Conservation (phyloP, 208 protist genomes). For the Crithidia brevicula region DNA sequence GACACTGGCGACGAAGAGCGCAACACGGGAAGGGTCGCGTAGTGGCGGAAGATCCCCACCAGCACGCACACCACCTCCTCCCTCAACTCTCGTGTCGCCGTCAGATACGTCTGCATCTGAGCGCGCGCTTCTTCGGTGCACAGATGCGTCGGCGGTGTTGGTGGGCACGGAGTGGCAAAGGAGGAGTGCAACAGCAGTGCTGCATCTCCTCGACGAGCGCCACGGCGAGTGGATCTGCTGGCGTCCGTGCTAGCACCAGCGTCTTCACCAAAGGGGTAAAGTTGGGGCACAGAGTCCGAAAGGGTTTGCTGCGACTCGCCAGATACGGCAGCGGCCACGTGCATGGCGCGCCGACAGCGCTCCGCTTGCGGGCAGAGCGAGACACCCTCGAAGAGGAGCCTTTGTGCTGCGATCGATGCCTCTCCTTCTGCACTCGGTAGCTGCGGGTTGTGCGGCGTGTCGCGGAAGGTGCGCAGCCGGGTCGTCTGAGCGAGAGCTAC, state of each 20-base stretch:
- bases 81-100: background rate
- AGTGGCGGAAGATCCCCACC: slow-evolving; percentile 43
- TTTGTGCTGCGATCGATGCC: too few relatives aligned
- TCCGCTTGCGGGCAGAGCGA: slow-evolving; percentile 11
- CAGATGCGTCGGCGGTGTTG: slow-evolving; percentile 2
- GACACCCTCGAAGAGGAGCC: background rate
- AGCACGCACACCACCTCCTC: slow-evolving; percentile 18
- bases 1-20: background rate
- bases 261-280: too few relatives aligned
- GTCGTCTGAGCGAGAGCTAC: background rate
- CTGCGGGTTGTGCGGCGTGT: too few relatives aligned
- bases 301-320: background rate
- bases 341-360: slow-evolving; percentile 2
- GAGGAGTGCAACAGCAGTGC: background rate
- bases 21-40: slow-evolving; percentile 37
- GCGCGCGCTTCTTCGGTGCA: background rate
- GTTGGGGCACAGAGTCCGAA: too few relatives aligned
- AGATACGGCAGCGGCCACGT: background rate
- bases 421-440: too few relatives aligned
- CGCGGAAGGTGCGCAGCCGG: too few relatives aligned
- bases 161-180: slow-evolving; percentile 1
- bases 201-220: background rate
- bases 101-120: slow-evolving; percentile 6
- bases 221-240: background rate
- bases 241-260: too few relatives aligned